Evolutionary conservation across 257 asterid species (phyloP).

Genomic region (Capsicum pubescens): DNA sequence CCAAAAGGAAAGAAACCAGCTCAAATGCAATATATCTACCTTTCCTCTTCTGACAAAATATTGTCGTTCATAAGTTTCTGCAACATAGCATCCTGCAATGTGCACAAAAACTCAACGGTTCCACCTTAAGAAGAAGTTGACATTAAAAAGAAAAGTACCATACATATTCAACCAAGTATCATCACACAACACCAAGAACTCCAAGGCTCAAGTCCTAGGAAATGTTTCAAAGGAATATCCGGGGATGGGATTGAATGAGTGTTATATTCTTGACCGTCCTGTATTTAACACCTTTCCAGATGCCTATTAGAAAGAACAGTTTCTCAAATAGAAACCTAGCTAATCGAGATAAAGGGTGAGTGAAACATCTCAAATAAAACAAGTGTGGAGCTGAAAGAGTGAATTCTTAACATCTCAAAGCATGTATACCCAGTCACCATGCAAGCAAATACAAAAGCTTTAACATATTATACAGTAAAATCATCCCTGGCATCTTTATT

Average conservation of each 20-base stretch:
- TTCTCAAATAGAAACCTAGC: background rate
- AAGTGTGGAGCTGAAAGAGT: conserved; percentile 8
- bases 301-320: background rate
- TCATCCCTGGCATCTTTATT: background rate
- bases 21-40: conserved; percentile 58
- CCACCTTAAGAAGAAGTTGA: background rate
- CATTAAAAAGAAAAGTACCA: background rate
- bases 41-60: conserved; percentile 80
- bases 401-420: conserved; percentile 7
- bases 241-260: background rate
- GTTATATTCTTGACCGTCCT: background rate
- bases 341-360: background rate
- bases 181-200: background rate
- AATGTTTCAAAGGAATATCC: background rate
- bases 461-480: background rate
- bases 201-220: conserved; percentile 1
- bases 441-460: background rate
- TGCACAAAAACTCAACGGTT: background rate
- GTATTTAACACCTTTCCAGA: background rate
- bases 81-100: conserved; percentile 89
- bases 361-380: too few relatives aligned
- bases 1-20: background rate
- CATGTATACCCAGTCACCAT: background rate
- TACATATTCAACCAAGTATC: background rate
- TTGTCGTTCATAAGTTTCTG: conserved; percentile 72